Percentiles rank a stretch among this genome's conserved stretches.
phyloP scores from a whole-genome alignment of 1,284 basidiomycete genomes.

The Puccinia horiana region DNA sequence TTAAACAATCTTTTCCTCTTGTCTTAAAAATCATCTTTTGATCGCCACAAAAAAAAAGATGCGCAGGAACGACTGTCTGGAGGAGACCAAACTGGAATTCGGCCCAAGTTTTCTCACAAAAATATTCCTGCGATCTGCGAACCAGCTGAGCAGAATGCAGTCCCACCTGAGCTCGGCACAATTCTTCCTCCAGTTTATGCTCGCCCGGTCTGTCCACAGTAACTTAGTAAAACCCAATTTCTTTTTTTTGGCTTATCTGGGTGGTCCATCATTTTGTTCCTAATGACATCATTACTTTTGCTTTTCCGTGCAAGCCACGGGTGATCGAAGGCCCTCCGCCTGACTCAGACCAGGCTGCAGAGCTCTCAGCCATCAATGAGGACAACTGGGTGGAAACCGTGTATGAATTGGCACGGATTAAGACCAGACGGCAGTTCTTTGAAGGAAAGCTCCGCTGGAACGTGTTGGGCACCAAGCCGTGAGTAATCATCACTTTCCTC shows the following conservation, averaged over 20 bases:
- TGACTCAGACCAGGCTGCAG: not conserved
- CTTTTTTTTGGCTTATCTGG: too few species aligned
- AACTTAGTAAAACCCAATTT: not conserved
- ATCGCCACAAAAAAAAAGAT: not conserved
- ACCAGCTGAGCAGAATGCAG: not conserved
- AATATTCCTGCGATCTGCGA: not conserved
- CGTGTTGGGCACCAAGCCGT: slow-evolving; percentile 11
- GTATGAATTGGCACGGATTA: not conserved
- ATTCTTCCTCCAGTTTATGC: not conserved
- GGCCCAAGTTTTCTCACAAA: not conserved
- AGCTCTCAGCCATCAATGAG: not conserved
- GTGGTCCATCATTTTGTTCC: not conserved
- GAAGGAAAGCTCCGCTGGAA: slow-evolving; percentile 7
- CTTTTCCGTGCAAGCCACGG: not conserved
- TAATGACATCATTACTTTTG: not conserved
- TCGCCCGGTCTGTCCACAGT: not conserved
- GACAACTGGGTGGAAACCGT: slow-evolving; percentile 2
- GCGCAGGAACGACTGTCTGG: not conserved
- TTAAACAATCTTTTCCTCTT: not conserved
- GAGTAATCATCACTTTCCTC: not conserved
- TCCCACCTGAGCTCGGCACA: not conserved
- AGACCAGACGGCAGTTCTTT: slow-evolving; percentile 17
- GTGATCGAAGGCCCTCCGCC: slow-evolving; percentile 14
- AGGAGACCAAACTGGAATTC: not conserved
- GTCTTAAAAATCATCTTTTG: not conserved